These are phyloP conservation scores for Inonotus obliquus DNA, from an alignment of 1,284 basidiomycete genomes.

Conservation along the genomic window DNA sequence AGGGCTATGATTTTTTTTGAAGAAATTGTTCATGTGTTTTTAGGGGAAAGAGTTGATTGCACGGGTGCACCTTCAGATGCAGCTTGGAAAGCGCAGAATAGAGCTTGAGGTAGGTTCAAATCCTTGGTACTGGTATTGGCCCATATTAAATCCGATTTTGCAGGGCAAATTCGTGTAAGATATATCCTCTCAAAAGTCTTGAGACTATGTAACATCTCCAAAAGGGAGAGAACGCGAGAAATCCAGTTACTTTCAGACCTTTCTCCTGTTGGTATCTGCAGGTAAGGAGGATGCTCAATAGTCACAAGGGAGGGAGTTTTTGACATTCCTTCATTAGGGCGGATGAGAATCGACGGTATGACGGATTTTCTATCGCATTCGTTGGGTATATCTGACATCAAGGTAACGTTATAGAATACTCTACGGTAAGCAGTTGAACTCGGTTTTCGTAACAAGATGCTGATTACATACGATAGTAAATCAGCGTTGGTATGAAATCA, in stretches of 20 bases:
- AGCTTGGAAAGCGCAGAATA: slow-evolving; percentile 26
- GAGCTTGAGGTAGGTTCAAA: slow-evolving; percentile 27
- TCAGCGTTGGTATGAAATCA: slow-evolving; percentile 22
- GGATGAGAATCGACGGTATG: slow-evolving; percentile 19
- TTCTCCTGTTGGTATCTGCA: slow-evolving; percentile 23
- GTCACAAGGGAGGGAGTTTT: neutral
- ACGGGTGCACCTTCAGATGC: slow-evolving; percentile 28
- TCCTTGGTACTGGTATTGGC: neutral
- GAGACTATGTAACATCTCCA: slow-evolving; percentile 23
- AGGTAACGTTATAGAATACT: slow-evolving; percentile 1
- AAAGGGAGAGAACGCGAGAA: slow-evolving; percentile 27
- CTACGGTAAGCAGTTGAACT: slow-evolving; percentile 9
- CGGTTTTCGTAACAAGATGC: neutral
- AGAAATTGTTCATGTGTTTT: neutral
- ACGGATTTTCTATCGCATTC: neutral
- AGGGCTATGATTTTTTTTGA: neutral
- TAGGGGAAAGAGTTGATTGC: slow-evolving; percentile 35
- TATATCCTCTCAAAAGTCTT: slow-evolving; percentile 19
- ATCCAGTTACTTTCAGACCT: slow-evolving; percentile 23
- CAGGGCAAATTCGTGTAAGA: slow-evolving; percentile 1
- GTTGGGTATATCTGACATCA: neutral
- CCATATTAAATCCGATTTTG: slow-evolving; percentile 1
- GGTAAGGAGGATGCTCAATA: slow-evolving; percentile 4
- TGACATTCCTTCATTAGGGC: slow-evolving; percentile 14
- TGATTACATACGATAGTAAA: slow-evolving; percentile 17